Base-by-base conservation (phyloP, 2,329 filamentous ascomycete genomes). In the Fusarium floridanum region DNA sequence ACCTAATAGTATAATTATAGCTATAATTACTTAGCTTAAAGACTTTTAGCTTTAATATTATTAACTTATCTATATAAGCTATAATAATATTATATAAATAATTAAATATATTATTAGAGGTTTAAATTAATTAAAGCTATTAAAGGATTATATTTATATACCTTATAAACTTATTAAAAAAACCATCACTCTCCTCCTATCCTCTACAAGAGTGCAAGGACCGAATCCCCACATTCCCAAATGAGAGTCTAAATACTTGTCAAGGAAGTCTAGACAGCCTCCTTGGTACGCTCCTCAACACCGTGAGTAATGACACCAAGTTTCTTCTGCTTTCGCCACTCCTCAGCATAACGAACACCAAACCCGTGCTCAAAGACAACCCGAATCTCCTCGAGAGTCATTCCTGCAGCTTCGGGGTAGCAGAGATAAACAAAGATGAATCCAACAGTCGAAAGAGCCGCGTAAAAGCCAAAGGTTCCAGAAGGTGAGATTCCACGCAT, bases 371-470 rank as follows among this genome's bases (percentile, higher is more conserved):
- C 78, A 71, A 88, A 88, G 22, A 88, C 83, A 50, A 85, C 84
- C 22, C 85, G 80, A 24, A 88, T 83, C 24, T 86, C 85, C 75
- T 89, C 88, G 2, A 89, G 77, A 11, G 86, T 84, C 84, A 89
- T 85, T 9, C 87, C 87, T 56, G 86, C 85, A 7, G 86, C 86
- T 71, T 88, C 85, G 1, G 86, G 86, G 70, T 87, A 88, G 72
- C 80, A 87, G 78, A 87, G 84, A 36, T 83, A 81, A 20, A 87
- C 81, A 65, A 88, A 74, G 12, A 74, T 41, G n/a, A 64, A 68
- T 7, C 72, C 72, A 1, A 74, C 4, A 1, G 70, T 43, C 5
- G 56, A 74, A 7, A 74, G 39, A 12, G 59, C 72, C 3, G 72
- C 70, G 22, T 74, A 74, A 48, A 74, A 74, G 0, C 59, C 72